phyloP scores from a whole-genome alignment of 2,329 filamentous ascomycete genomes.

The Pseudofabraea citricarpa region DNA sequence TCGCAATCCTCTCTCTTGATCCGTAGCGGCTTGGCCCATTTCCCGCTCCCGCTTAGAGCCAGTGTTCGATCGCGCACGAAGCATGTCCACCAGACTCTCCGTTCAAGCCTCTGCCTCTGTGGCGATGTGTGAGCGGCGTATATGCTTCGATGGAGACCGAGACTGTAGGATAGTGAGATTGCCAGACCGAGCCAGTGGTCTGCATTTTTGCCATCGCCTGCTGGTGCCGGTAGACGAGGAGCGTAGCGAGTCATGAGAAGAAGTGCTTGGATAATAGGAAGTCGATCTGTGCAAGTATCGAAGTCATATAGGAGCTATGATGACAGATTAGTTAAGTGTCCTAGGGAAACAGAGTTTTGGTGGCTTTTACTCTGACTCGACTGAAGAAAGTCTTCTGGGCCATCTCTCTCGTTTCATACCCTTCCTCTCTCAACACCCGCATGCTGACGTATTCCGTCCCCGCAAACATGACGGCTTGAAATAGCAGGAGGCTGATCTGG shows the following conservation, averaged over 20 bases:
- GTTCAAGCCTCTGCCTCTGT: constrained; percentile 75
- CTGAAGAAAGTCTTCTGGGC: constrained; percentile 83
- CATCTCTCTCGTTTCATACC: constrained; percentile 43
- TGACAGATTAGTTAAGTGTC: no score
- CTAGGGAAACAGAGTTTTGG: no score
- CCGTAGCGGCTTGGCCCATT: neutral
- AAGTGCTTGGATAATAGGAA: constrained; percentile 14
- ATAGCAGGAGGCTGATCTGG: constrained; percentile 12
- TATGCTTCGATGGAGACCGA: constrained; percentile 55
- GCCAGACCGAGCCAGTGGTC: constrained; percentile 46
- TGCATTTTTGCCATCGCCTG: constrained; percentile 38
- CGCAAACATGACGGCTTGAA: constrained; percentile 15
- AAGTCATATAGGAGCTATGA: constrained; percentile 17
- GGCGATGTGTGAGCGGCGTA: constrained; percentile 63
- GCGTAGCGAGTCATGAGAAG: constrained; percentile 13
- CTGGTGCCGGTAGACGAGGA: neutral
- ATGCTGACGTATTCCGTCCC: constrained; percentile 5
- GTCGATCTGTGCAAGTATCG: constrained; percentile 14
- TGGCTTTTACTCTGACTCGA: constrained; percentile 57
- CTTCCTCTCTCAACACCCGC: constrained; percentile 5
- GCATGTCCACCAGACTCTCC: constrained; percentile 93
- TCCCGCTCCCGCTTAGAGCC: constrained; percentile 45
- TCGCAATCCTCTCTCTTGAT: constrained; percentile 8
- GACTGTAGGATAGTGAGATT: constrained; percentile 45
- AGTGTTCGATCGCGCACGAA: constrained; percentile 90